These are phyloP conservation scores for Lachnellula subtilissima DNA, from an alignment of 2,329 filamentous ascomycete genomes.

Conservation along the genomic window DNA sequence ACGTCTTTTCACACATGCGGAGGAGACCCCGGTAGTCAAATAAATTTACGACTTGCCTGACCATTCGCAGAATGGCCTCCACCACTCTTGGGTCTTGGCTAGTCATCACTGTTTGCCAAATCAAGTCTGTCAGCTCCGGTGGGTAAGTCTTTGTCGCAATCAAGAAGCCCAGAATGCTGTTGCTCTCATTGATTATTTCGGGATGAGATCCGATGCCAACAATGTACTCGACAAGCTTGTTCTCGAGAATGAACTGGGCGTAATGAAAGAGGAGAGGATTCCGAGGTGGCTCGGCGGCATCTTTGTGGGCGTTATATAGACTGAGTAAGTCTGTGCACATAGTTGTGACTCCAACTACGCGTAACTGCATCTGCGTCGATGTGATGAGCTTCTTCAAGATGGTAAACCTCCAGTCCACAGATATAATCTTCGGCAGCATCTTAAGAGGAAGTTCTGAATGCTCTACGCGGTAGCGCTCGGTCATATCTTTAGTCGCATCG, in stretches of 20 bases:
- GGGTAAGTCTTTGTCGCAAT: slow-evolving; percentile 73
- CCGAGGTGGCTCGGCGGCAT: slow-evolving; percentile 28
- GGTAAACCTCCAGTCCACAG: slow-evolving; percentile 64
- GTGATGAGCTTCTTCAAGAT: slow-evolving; percentile 67
- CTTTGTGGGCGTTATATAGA: slow-evolving; percentile 54
- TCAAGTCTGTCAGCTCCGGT: slow-evolving; percentile 65
- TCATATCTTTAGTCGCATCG: slow-evolving; percentile 13
- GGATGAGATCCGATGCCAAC: slow-evolving; percentile 88
- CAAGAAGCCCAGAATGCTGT: slow-evolving; percentile 83
- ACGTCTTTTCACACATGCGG: slow-evolving; percentile 68
- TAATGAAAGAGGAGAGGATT: slow-evolving; percentile 61
- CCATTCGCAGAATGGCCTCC: slow-evolving; percentile 70
- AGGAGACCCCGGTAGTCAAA: slow-evolving; percentile 48
- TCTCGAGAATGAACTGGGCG: slow-evolving; percentile 62
- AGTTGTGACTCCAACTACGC: slow-evolving; percentile 69
- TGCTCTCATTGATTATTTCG: slow-evolving; percentile 75
- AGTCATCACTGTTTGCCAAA: slow-evolving; percentile 78
- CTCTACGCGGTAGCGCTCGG: slow-evolving; percentile 27
- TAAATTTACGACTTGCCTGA: slow-evolving; percentile 43
- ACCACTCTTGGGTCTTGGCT: slow-evolving; percentile 83
- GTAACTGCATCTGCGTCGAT: slow-evolving; percentile 85
- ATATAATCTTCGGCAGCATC: slow-evolving; percentile 45
- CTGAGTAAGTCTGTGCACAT: slow-evolving; percentile 68
- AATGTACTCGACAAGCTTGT: slow-evolving; percentile 77
- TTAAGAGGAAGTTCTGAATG: slow-evolving; percentile 30